Evolutionary conservation across 257 asterid species (phyloP).

Genomic region (Solanum tarijense): DNA sequence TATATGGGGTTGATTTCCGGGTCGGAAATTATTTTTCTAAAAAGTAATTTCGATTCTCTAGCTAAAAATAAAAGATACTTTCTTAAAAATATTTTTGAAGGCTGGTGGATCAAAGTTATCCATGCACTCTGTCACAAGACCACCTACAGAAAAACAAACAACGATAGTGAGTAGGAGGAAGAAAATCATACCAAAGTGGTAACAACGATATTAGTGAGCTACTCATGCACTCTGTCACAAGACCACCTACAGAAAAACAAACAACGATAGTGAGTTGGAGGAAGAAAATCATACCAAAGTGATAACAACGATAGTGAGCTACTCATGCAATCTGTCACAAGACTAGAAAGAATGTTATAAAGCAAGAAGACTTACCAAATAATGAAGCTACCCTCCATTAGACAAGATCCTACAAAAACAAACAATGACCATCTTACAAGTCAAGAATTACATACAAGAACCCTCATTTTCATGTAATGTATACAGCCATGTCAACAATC

Average conservation of each 20-base stretch:
- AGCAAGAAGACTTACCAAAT: not conserved
- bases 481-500: not conserved
- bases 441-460: not conserved
- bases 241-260: not conserved
- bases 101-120: too few species aligned
- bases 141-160: not conserved
- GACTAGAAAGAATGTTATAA: not conserved
- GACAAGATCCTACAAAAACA: not conserved
- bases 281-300: not conserved
- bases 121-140: not conserved
- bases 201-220: not conserved
- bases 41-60: too few species aligned
- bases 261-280: not conserved
- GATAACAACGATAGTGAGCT: not conserved
- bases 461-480: not conserved
- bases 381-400: not conserved
- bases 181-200: not conserved
- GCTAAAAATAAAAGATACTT: too few species aligned
- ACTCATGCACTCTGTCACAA: not conserved
- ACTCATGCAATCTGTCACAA: not conserved
- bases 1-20: too few species aligned
- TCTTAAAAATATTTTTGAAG: too few species aligned
- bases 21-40: too few species aligned
- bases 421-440: not conserved
- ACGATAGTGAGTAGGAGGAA: not conserved